Base-by-base conservation (phyloP, 179 eudicot species). In the Beta macrorhiza region DNA sequence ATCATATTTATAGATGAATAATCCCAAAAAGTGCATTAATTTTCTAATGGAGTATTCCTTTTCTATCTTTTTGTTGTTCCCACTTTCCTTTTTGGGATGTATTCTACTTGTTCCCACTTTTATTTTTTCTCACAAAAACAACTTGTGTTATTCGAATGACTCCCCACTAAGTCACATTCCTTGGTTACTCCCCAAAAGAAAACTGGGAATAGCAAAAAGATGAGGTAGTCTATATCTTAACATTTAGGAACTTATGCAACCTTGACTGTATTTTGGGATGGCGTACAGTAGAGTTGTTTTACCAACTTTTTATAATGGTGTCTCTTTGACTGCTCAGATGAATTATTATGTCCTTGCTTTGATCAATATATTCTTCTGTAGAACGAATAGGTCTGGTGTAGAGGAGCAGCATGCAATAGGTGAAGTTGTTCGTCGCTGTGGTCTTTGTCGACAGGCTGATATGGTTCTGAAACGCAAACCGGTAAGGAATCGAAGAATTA, bases 401-500 rank as follows among this genome's bases (percentile, higher is more conserved):
- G 85, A 85, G 76, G 99, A 94, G 79, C 98, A 90, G 77, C 85
- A 87, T 32, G 74, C 82, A 57, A 71, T 83, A 84, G 95, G 90
- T 67, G 92, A 83, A 47, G 82, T 91, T 77, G 92, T 93, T 69
- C 89, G 98, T 69, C 89, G 80, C 79, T 97, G 99, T 80, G 79
- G 82, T 74, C 89, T 87, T 64, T 97, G 99, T 86, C 93, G 83
- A 63, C 93, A 90, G 81, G 81, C 90, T 75, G 97, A 97, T 81
- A 90, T 97, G 99, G 94, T 92, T 82, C 97, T 97, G 79, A 90
- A 84, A 87, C 89, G 88, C 74, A 94, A 84, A 84, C 91, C 94
- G 82, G 98, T 95, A 89, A 75, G 88, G 44, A 67, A 57, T n/a
- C 5, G 19, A 55, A 58, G 11, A 53, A 63, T 8, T 17, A 62